Evolutionary conservation across 2,329 filamentous ascomycete species (phyloP), one percentile per base, ranked within the genome.

Genomic region (Arthrobotrys pseudoclavata): DNA sequence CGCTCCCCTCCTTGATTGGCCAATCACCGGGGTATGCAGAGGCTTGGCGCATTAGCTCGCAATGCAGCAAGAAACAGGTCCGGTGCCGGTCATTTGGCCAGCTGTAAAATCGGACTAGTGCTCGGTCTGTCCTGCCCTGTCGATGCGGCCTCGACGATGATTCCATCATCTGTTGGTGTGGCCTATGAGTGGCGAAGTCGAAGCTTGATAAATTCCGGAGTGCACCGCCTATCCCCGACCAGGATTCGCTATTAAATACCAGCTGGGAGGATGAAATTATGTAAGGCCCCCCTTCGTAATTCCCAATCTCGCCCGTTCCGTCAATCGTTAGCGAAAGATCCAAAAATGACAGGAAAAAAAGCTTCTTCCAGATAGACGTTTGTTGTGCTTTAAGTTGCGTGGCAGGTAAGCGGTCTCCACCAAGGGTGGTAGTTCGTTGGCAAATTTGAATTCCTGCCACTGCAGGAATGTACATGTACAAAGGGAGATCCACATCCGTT

Each of bases 401-500:
- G 69, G 66, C 69, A 72, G 66, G 31, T 69, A 69, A 62, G 60
- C 60, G 60, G 60, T 48, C 55, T 37, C 57, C 37, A 60, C 50
- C 69, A 72, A 66, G 53, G 64, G 26, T 45, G 20, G 34, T 64
- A 64, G 64, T 76, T 76, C 50, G 72, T 76, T 76, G 64, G 72
- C 66, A 76, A 76, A 76, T 52, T 55, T 69, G 45, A 64, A 69
- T 70, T 69, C 63, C 64, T 76, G 72, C 72, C 69, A 53, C 37
- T 47, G 61, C 48, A 76, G 66, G 72, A 76, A 76, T 76, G 72
- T 69, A 76, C 72, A 76, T 76, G 72, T 70, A 76, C 72, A 76
- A 48, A 60, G 50, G 18, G 68, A 66, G 66, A 76, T 76, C 72
- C 72, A 70, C 72, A 69, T 42, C 57, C 66, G 26, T 31, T 69